phyloP scores from a whole-genome alignment of 2,329 filamentous ascomycete species.

The Xylaria sp. region DNA sequence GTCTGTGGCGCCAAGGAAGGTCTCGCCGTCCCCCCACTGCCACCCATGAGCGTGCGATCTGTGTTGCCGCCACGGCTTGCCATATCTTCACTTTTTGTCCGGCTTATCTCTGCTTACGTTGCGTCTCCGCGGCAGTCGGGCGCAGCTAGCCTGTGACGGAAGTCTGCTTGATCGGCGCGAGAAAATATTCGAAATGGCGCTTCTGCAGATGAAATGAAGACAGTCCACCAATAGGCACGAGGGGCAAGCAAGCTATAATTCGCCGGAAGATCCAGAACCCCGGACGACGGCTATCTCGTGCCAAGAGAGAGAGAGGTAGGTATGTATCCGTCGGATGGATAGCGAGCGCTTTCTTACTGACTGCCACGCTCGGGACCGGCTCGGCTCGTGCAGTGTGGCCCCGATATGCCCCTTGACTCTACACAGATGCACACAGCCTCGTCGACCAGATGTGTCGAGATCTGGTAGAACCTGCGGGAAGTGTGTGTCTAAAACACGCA shows the following conservation, averaged over 20 bases:
- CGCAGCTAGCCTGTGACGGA: conserved; percentile 2
- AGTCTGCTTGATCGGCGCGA: background rate
- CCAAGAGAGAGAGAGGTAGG: conserved; percentile 25
- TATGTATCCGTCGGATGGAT: conserved; percentile 28
- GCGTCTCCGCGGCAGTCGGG: background rate
- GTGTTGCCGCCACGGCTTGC: conserved; percentile 38
- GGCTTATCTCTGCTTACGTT: background rate
- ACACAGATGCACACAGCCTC: background rate
- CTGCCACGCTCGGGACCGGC: conserved; percentile 1
- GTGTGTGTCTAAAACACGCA: conserved; percentile 18
- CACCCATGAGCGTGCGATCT: conserved; percentile 43
- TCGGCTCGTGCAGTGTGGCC: background rate
- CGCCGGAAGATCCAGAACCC: conserved; percentile 1
- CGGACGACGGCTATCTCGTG: conserved; percentile 20
- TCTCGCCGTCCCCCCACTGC: conserved; percentile 45
- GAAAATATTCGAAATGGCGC: conserved; percentile 7
- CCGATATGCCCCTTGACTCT: background rate
- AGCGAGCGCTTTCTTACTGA: background rate
- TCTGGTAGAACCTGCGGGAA: conserved; percentile 5
- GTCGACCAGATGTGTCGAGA: conserved; percentile 6
- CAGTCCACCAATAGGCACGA: background rate
- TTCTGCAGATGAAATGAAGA: conserved; percentile 20
- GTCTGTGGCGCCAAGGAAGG: conserved; percentile 51
- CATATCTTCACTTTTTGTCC: conserved; percentile 25
- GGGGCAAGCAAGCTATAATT: conserved; percentile 11